Conservation (phyloP, 352 stramenopile genomes). For the Globisporangium parvum region DNA sequence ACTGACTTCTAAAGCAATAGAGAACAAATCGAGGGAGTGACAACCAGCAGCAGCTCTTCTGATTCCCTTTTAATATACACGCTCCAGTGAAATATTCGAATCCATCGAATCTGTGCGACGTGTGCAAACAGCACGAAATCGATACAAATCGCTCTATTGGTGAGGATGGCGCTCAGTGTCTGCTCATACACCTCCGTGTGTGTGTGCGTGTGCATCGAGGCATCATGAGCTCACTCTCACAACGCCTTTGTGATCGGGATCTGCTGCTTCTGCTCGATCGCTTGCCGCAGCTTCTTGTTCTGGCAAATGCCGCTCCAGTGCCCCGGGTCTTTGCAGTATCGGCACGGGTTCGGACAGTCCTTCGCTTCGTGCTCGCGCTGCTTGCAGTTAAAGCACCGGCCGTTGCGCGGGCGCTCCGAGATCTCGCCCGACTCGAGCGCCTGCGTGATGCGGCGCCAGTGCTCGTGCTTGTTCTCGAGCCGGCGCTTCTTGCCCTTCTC, state of each 20-base stretch:
- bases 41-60: too few species aligned
- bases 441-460: constrained; percentile 41
- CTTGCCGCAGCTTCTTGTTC: constrained; percentile 54
- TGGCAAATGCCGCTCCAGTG: constrained; percentile 73
- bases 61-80: too few species aligned
- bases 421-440: constrained; percentile 46
- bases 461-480: constrained; percentile 56
- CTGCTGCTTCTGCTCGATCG: constrained; percentile 39
- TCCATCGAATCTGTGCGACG: too few species aligned
- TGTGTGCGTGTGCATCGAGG: too few species aligned
- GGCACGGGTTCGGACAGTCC: constrained; percentile 64
- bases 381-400: constrained; percentile 85
- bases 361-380: constrained; percentile 72
- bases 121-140: too few species aligned
- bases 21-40: too few species aligned
- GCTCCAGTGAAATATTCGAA: too few species aligned
- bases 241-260: constrained; percentile 62
- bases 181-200: too few species aligned
- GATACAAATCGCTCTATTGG: too few species aligned
- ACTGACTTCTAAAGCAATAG: too few species aligned
- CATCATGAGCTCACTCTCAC: constrained; percentile 8
- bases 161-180: too few species aligned
- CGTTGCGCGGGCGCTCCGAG: constrained; percentile 39
- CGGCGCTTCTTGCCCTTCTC: constrained; percentile 41
- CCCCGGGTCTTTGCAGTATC: constrained; percentile 68